Evolutionary conservation across 345 rosid species (phyloP).

Genomic region (Gossypium stocksii): DNA sequence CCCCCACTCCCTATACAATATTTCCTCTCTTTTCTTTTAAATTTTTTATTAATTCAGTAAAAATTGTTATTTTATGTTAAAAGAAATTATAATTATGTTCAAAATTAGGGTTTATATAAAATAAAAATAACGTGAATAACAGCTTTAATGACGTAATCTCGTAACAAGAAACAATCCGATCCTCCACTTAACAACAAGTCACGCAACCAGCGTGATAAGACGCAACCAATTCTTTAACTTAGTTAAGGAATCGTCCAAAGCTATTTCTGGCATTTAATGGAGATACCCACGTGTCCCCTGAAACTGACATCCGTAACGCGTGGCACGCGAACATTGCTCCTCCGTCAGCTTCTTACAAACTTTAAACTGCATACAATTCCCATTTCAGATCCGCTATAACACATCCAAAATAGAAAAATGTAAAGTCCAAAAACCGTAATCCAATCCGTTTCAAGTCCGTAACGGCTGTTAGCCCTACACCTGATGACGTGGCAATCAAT

Average conservation of each 20-base stretch:
- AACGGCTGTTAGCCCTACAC: not conserved
- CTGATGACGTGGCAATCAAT: not conserved
- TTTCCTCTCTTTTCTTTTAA: not conserved
- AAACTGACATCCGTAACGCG: not conserved
- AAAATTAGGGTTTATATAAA: too few relatives aligned
- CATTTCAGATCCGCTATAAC: conserved; percentile 15
- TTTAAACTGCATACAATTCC: conserved; percentile 2
- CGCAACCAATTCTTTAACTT: conserved; percentile 15
- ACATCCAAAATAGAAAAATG: not conserved
- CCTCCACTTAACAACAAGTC: conserved; percentile 25
- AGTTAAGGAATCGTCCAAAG: not conserved
- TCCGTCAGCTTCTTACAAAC: not conserved
- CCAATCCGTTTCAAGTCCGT: conserved; percentile 13
- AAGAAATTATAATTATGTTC: too few relatives aligned
- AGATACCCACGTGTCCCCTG: conserved; percentile 15
- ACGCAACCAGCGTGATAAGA: conserved; percentile 35
- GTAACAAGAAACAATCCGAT: conserved; percentile 26
- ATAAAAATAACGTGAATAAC: not conserved
- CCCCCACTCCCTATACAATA: not conserved
- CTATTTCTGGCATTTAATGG: not conserved
- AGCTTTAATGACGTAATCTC: conserved; percentile 12
- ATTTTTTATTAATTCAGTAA: not conserved
- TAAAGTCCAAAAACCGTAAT: conserved; percentile 3
- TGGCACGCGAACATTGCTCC: not conserved
- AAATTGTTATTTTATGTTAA: too few relatives aligned